phyloP scores from a whole-genome alignment of 2,329 filamentous ascomycete species.

The Tetracladium maxilliforme region DNA sequence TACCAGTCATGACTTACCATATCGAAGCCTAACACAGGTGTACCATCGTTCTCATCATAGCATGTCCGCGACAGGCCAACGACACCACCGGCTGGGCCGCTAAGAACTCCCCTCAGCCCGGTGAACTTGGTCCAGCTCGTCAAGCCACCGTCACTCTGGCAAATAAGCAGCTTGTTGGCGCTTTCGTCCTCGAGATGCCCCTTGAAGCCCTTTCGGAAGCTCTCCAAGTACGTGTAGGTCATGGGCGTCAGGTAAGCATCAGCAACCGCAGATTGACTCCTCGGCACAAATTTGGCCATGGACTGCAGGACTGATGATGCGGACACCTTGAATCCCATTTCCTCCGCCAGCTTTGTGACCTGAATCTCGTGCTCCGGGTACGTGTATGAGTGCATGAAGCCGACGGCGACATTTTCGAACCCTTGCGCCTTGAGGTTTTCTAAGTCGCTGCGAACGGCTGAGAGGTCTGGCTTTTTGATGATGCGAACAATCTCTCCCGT shows the following conservation, averaged over 20 bases:
- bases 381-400: slow-evolving; percentile 48
- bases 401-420: slow-evolving; percentile 46
- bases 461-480: slow-evolving; percentile 32
- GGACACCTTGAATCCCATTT: slow-evolving; percentile 48
- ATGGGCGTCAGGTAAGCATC: slow-evolving; percentile 55
- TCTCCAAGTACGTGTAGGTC: slow-evolving; percentile 49
- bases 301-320: slow-evolving; percentile 50
- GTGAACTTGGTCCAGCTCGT: slow-evolving; percentile 49
- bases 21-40: slow-evolving; percentile 63
- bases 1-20: too few relatives aligned
- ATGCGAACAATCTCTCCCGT: slow-evolving; percentile 50
- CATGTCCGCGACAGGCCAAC: slow-evolving; percentile 63
- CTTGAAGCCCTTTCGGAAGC: slow-evolving; percentile 45
- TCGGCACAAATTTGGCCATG: slow-evolving; percentile 53
- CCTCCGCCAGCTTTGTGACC: slow-evolving; percentile 42
- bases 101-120: slow-evolving; percentile 55
- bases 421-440: slow-evolving; percentile 40
- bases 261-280: slow-evolving; percentile 49
- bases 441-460: slow-evolving; percentile 31
- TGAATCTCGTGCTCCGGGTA: slow-evolving; percentile 47
- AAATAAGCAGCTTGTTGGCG: slow-evolving; percentile 55
- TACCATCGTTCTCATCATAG: slow-evolving; percentile 51
- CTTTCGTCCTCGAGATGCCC: slow-evolving; percentile 41
- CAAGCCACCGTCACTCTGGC: slow-evolving; percentile 36
- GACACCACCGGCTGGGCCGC: slow-evolving; percentile 63